A percentile compares a stretch with the other conserved stretches of the same genome.
Evolutionary conservation across 768 basidiomycete genomes (phyloP).

Genomic region (Hygrocybe punicea): DNA sequence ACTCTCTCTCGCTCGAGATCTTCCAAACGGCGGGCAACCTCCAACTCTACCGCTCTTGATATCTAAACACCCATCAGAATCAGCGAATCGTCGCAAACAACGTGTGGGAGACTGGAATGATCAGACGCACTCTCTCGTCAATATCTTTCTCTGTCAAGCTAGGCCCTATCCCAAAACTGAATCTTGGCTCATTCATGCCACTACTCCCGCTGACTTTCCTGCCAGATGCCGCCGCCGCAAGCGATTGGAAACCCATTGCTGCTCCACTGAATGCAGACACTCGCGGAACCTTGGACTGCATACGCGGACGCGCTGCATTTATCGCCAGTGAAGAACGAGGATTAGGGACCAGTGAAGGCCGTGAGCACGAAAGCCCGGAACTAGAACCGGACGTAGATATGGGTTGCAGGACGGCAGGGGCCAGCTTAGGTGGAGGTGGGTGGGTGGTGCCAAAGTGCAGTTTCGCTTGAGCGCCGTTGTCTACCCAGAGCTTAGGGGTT

Average conservation of each 20-base stretch:
- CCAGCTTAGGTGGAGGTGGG: constrained; percentile 43
- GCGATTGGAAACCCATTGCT: constrained; percentile 34
- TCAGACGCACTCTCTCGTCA: constrained; percentile 58
- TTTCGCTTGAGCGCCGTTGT: constrained; percentile 57
- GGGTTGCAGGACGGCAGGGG: constrained; percentile 46
- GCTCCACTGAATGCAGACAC: constrained; percentile 34
- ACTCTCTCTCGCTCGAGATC: constrained; percentile 43
- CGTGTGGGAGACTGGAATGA: constrained; percentile 1
- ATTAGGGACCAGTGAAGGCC: constrained; percentile 36
- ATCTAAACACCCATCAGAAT: constrained; percentile 43
- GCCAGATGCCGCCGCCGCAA: constrained; percentile 28
- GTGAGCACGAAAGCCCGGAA: constrained; percentile 22
- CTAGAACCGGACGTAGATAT: constrained; percentile 25
- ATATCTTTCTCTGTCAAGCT: constrained; percentile 68
- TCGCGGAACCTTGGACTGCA: constrained; percentile 34
- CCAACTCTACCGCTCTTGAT: constrained; percentile 67
- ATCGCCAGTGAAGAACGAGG: constrained; percentile 9
- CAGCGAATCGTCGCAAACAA: not conserved
- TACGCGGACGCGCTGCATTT: not conserved
- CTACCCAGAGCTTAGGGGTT: constrained; percentile 29
- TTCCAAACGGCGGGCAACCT: constrained; percentile 65
- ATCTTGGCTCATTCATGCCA: not conserved
- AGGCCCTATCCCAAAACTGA: constrained; percentile 28
- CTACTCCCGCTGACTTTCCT: not conserved
- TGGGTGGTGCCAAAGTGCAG: constrained; percentile 63